phyloP scores from a whole-genome alignment of 768 basidiomycete species.

The Tulasnella sp. region DNA sequence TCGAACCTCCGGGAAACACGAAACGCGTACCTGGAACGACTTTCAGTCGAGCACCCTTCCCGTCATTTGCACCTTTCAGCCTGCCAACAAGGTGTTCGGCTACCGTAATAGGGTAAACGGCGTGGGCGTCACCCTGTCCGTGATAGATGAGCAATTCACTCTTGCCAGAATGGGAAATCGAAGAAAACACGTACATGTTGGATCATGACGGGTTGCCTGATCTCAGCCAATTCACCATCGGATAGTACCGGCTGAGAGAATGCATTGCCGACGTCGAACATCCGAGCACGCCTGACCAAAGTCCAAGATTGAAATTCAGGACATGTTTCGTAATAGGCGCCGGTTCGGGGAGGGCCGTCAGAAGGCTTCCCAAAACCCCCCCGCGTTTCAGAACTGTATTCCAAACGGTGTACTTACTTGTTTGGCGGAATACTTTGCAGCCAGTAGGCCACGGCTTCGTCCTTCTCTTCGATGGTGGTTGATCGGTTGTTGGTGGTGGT shows the following conservation, averaged over 20 bases:
- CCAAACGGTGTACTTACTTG: not conserved
- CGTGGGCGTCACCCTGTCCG: not conserved
- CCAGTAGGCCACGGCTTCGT: constrained; percentile 71
- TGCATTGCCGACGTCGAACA: constrained; percentile 16
- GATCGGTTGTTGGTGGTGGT: not conserved
- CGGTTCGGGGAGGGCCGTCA: constrained; percentile 5
- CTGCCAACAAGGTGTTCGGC: constrained; percentile 11
- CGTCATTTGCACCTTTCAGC: not conserved
- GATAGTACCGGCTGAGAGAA: not conserved
- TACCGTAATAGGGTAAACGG: constrained; percentile 9
- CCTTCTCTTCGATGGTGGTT: constrained; percentile 47
- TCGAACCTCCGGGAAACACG: not conserved
- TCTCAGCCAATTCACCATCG: not conserved
- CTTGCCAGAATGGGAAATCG: not conserved
- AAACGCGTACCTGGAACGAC: constrained; percentile 4
- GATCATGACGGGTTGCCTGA: constrained; percentile 7
- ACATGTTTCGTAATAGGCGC: constrained; percentile 2
- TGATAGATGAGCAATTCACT: not conserved
- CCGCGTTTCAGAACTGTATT: constrained; percentile 9
- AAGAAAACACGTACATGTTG: constrained; percentile 1
- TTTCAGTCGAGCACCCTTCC: not conserved
- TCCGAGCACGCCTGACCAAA: constrained; percentile 2
- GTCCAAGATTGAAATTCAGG: not conserved
- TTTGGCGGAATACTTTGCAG: constrained; percentile 3
- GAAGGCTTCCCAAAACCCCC: not conserved